Percentiles rank a stretch among this genome's conserved stretches.
These are phyloP conservation scores for Ophiostoma himal-ulmi DNA, from an alignment of 2,329 filamentous ascomycete species.

Conservation along the genomic window DNA sequence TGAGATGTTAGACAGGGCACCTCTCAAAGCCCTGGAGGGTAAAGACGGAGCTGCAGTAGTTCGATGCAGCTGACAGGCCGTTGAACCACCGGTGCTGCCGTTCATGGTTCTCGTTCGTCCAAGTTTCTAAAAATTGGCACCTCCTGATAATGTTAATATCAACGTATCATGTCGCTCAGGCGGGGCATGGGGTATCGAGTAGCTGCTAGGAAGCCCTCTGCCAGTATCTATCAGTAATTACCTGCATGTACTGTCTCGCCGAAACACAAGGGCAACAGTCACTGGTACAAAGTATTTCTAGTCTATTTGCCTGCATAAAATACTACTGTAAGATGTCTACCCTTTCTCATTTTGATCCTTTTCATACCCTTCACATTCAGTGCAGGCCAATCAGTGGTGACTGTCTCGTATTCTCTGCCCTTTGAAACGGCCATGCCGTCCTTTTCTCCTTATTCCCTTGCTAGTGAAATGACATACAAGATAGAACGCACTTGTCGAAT, in stretches of 20 bases:
- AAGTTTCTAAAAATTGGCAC: neutral
- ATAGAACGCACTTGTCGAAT: neutral
- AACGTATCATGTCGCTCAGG: neutral
- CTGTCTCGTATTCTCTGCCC: neutral
- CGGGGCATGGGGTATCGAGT: neutral
- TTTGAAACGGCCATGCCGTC: slow-evolving; percentile 1
- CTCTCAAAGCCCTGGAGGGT: neutral
- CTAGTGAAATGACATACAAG: neutral
- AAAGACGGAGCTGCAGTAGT: neutral
- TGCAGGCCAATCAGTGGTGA: neutral
- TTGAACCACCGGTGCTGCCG: slow-evolving; percentile 3
- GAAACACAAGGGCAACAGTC: neutral
- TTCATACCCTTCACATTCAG: neutral
- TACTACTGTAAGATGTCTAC: neutral
- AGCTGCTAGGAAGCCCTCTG: neutral
- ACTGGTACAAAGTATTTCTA: neutral
- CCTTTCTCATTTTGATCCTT: neutral
- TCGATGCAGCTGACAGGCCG: slow-evolving; percentile 7
- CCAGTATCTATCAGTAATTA: neutral
- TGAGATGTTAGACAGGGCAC: neutral
- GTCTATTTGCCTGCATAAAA: neutral
- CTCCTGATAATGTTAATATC: neutral
- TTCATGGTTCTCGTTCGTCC: neutral
- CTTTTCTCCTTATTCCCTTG: neutral
- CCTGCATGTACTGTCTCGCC: neutral